Evolutionary conservation across 2,329 filamentous ascomycete genomes (phyloP).

Genomic region (Lecanoromycetidae sp.): DNA sequence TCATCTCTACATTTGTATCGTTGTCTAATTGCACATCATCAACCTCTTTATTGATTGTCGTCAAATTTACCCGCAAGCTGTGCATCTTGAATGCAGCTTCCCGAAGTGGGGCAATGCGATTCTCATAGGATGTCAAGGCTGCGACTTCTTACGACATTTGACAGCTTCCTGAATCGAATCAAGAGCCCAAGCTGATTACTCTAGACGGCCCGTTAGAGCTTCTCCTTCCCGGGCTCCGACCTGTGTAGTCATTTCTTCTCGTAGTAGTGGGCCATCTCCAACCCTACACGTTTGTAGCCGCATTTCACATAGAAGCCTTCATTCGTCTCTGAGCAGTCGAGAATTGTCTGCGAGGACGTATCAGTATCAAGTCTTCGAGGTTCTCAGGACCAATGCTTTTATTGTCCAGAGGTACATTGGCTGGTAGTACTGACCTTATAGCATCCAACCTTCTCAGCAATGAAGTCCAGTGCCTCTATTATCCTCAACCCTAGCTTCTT

Average conservation of each 20-base stretch:
- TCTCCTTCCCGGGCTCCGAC: not conserved
- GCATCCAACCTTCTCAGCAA: slow-evolving; percentile 79
- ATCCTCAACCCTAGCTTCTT: slow-evolving; percentile 90
- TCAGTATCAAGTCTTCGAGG: not conserved
- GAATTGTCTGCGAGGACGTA: slow-evolving; percentile 55
- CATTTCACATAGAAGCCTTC: slow-evolving; percentile 98
- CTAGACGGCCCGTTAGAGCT: no score
- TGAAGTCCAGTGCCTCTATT: slow-evolving; percentile 83
- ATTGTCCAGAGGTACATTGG: not conserved
- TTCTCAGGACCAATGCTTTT: not conserved
- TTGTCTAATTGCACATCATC: no score
- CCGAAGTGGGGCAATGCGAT: no score
- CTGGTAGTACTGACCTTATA: slow-evolving; percentile 53
- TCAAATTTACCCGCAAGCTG: no score
- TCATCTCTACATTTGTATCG: no score
- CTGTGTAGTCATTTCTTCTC: slow-evolving; percentile 14
- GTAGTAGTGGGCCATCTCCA: slow-evolving; percentile 97
- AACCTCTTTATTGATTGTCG: no score
- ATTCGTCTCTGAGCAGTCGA: slow-evolving; percentile 92
- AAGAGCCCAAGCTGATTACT: no score
- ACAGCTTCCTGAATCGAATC: no score
- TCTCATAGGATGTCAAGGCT: no score
- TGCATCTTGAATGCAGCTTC: no score
- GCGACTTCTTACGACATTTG: no score
- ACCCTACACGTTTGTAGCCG: slow-evolving; percentile 78